Evolutionary conservation across 2,329 filamentous ascomycete species (phyloP), one percentile per base, ranked within the genome.

Genomic region (Achaetomium macrosporum): DNA sequence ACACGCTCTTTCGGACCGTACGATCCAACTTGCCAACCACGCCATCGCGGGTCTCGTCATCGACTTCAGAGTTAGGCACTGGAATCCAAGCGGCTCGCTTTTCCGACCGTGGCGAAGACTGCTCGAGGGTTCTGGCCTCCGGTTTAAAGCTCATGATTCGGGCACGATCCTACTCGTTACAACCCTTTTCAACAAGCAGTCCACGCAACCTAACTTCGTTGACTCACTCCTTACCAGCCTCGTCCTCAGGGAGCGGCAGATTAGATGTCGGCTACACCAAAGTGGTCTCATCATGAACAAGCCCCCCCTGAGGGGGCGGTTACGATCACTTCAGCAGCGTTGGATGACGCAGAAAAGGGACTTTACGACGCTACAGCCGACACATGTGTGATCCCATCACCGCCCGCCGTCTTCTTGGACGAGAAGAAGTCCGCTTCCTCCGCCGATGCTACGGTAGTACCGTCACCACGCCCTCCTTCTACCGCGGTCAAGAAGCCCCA

Each of bases 341-440:
- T 55, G 59, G 63, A 66, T 42, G 66, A 68, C 52, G 63, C 65
- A n/a, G 69, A 71, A 53, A 70, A 70, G 60, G 66, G 67, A 15
- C 44, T 69, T 17, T 66, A 64, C 55, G 65, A 65, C 51, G 64
- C 50, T 57, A 63, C 58, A 6, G 42, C 57, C 16, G 61, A 36
- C 30, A 49, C 65, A 13, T 59, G 61, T 6, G 51, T 61, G n/a
- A 30, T 60, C 11, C 58, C 68, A 31, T 49, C 63, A 17, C 53
- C 57, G 25, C 52, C 64, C n/a, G 35, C 55, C 16, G 57, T 46
- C 16, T 51, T 59, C 33, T 29, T 59, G 17, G 58, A 63, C 45
- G 51, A 63, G 51, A 65, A 60, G 54, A 58, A 59, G 29, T 56
- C 30, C 30, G 54, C 15, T 15, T 42, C 47, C 5, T 60, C 59